phyloP scores from a whole-genome alignment of 306 rosid species.

The Sophora flavescens region DNA sequence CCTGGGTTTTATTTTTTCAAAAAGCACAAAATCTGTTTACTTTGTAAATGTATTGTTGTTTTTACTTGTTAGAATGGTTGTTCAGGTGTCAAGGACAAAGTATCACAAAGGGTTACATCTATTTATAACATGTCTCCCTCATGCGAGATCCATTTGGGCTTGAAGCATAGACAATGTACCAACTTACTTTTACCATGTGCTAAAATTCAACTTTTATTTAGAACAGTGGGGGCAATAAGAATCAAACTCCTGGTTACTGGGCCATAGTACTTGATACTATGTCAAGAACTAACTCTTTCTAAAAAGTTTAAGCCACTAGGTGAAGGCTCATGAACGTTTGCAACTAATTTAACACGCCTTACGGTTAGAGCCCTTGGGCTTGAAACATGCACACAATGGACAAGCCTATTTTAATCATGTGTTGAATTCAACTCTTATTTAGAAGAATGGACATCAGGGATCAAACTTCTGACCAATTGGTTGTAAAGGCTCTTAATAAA shows the following conservation, averaged over 20 bases:
- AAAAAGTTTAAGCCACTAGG: neutral
- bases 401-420: neutral
- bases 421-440: neutral
- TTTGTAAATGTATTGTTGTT: neutral
- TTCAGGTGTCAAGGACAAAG: neutral
- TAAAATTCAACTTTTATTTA: neutral
- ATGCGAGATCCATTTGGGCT: neutral
- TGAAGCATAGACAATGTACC: too few relatives aligned
- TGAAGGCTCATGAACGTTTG: slow-evolving; percentile 1
- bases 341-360: neutral
- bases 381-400: neutral
- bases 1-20: too few relatives aligned
- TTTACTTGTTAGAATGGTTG: neutral
- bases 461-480: neutral
- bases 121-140: neutral
- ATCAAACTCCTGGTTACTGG: neutral
- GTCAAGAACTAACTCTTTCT: neutral
- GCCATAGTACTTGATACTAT: neutral
- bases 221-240: neutral
- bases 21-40: neutral
- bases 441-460: neutral
- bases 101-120: neutral
- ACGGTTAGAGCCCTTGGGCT: neutral
- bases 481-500: neutral
- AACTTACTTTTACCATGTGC: neutral